Base-by-base conservation (phyloP, 805 yeast genomes). In the Torulaspora indica region DNA sequence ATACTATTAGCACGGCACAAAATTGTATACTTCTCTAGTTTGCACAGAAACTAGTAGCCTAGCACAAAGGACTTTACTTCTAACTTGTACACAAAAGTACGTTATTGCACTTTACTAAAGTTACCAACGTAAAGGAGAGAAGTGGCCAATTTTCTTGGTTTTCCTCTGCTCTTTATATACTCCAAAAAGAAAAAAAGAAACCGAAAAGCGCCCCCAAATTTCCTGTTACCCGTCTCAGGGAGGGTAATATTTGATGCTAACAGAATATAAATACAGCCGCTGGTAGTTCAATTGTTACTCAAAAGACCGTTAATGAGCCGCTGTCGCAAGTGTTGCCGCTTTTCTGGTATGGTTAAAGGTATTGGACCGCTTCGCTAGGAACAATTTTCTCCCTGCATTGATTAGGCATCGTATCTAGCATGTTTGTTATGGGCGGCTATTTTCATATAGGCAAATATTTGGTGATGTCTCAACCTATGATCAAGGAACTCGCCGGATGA, bases 31-130 rank as follows among this genome's bases (percentile, higher is more conserved):
- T 31, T 15, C 34, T 31, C 34, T 31, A 31, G 34, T 31, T 12
- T 30, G 17, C 17, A 13, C 33, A 30, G 33, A 30, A 30, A 30
- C 33, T 30, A 30, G 18, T 30, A 30, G 35, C 41, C 41, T 38
- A 38, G 42, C 33, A 38, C 40, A 29, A 38, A 31, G 24, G 34
- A 28, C 30, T 31, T 30, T 27, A 33, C 27, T 31, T 31, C 10
- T 38, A 31, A 18, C 35, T 20, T 32, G 42, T 38, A 38, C 30
- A 38, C 25, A 18, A 22, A 30, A 31, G 35, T 31, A 23, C 31
- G 29, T 36, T 38, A 29, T 17, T 18, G 25, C 33, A 15, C 22
- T 30, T 37, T 6, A 8, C n/a, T n/a, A 23, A 23, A 8, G 8
- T 23, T 23, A 23, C n/a, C n/a, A 23, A 23, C 8, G 25, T 6